phyloP scores from a whole-genome alignment of 2,329 filamentous ascomycete genomes.

The Aaosphaeria arxii region DNA sequence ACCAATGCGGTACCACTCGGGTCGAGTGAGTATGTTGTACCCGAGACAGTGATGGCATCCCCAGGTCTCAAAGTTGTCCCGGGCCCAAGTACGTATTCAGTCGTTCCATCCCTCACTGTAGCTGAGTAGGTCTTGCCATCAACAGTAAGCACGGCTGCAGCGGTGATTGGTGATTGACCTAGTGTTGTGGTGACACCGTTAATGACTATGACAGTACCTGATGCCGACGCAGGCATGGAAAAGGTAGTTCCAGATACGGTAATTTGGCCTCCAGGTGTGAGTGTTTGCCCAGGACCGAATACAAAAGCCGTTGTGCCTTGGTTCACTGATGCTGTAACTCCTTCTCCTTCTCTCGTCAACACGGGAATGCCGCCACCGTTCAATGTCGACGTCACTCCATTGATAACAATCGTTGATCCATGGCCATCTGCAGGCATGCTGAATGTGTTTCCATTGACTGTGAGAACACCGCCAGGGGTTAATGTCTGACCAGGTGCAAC shows the following conservation, averaged over 20 bases:
- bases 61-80: constrained; percentile 23
- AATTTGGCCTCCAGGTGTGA: constrained; percentile 23
- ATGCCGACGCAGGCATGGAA: constrained; percentile 19
- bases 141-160: constrained; percentile 22
- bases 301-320: constrained; percentile 24
- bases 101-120: constrained; percentile 20
- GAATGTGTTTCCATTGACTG: constrained; percentile 23
- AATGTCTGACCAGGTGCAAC: constrained; percentile 13
- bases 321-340: constrained; percentile 10
- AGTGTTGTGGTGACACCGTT: constrained; percentile 26
- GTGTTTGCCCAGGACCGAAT: constrained; percentile 18
- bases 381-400: constrained; percentile 23
- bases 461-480: constrained; percentile 18
- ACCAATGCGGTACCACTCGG: constrained; percentile 23
- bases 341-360: constrained; percentile 10
- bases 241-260: constrained; percentile 27
- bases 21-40: constrained; percentile 29
- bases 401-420: constrained; percentile 22
- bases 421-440: constrained; percentile 15
- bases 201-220: constrained; percentile 23
- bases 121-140: constrained; percentile 24
- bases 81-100: constrained; percentile 18
- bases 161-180: constrained; percentile 9
- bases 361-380: constrained; percentile 7
- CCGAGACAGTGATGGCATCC: constrained; percentile 18